phyloP scores from a whole-genome alignment of 176 grass and related monocot species.

The Phoenix dactylifera region DNA sequence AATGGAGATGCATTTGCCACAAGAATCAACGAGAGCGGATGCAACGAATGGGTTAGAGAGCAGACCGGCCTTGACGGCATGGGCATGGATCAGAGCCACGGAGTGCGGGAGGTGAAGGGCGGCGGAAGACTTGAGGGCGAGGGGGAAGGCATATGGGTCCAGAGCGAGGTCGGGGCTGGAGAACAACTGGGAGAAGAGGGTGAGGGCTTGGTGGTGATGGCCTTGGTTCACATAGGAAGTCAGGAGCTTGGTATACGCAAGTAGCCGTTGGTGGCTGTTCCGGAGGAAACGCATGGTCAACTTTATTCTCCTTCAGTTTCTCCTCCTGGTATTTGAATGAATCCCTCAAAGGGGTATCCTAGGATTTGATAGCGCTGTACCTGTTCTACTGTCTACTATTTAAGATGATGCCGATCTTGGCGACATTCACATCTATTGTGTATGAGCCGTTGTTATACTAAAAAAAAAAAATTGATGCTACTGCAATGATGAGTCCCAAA shows the following conservation, averaged over 20 bases:
- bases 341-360: too few relatives aligned
- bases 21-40: constrained; percentile 46
- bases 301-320: too few relatives aligned
- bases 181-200: constrained; percentile 47
- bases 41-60: constrained; percentile 34
- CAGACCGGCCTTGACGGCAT: constrained; percentile 30
- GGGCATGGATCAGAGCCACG: constrained; percentile 27
- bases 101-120: constrained; percentile 25
- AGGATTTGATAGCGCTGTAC: too few relatives aligned
- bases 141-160: constrained; percentile 50
- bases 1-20: constrained; percentile 16
- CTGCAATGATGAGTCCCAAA: too few relatives aligned
- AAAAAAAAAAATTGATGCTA: too few relatives aligned
- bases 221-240: constrained; percentile 36
- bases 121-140: constrained; percentile 55
- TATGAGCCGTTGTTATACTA: too few relatives aligned
- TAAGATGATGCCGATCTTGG: too few relatives aligned
- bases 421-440: too few relatives aligned
- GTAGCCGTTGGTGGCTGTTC: constrained; percentile 30
- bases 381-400: too few relatives aligned
- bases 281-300: too few relatives aligned
- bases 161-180: constrained; percentile 31
- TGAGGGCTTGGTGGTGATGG: constrained; percentile 43
- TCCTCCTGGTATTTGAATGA: too few relatives aligned
- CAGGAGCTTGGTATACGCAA: constrained; percentile 39